Percentiles rank a stretch among this genome's conserved stretches.
phyloP scores from a whole-genome alignment of 495 filamentous ascomycete genomes.

The Thermochaetoides thermophila region DNA sequence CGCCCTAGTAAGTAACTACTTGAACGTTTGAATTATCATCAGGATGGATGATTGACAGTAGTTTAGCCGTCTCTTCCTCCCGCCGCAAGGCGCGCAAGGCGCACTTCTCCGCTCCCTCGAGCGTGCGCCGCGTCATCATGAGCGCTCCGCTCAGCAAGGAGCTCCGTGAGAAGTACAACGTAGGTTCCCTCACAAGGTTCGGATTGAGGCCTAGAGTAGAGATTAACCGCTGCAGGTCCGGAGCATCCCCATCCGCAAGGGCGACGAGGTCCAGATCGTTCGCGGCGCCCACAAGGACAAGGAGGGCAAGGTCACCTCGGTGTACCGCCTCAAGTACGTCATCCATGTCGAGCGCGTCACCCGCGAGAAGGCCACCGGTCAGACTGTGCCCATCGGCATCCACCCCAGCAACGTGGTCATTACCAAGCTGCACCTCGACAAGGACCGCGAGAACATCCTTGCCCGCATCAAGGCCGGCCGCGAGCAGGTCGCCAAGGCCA shows the following conservation, averaged over 20 bases:
- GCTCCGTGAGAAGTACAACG: slow-evolving; percentile 89
- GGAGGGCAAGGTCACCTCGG: slow-evolving; percentile 84
- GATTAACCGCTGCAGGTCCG: slow-evolving; percentile 49
- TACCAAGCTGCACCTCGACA: slow-evolving; percentile 95
- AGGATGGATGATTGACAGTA: slow-evolving; percentile 14
- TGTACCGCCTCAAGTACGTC: slow-evolving; percentile 96
- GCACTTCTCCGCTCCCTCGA: slow-evolving; percentile 86
- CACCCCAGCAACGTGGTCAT: slow-evolving; percentile 87
- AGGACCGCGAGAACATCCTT: slow-evolving; percentile 91
- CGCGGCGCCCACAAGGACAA: slow-evolving; percentile 87
- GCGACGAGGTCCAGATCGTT: slow-evolving; percentile 83
- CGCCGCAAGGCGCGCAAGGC: slow-evolving; percentile 95
- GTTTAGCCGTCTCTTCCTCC: slow-evolving; percentile 39
- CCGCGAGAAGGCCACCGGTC: slow-evolving; percentile 88
- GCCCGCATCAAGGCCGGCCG: slow-evolving; percentile 68
- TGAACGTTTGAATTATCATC: not conserved
- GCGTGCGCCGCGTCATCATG: slow-evolving; percentile 85
- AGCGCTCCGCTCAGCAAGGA: slow-evolving; percentile 89
- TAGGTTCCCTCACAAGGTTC: slow-evolving; percentile 30
- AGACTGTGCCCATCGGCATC: slow-evolving; percentile 77
- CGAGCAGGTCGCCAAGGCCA: slow-evolving; percentile 46
- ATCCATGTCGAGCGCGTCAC: slow-evolving; percentile 85
- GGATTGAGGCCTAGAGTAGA: not conserved
- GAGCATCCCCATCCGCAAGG: slow-evolving; percentile 93
- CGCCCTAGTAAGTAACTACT: slow-evolving; percentile 13